A percentile compares a stretch with the other conserved stretches of the same genome.
phyloP scores from a whole-genome alignment of 2,329 filamentous ascomycete species.

The Acephala macrosclerotiorum region DNA sequence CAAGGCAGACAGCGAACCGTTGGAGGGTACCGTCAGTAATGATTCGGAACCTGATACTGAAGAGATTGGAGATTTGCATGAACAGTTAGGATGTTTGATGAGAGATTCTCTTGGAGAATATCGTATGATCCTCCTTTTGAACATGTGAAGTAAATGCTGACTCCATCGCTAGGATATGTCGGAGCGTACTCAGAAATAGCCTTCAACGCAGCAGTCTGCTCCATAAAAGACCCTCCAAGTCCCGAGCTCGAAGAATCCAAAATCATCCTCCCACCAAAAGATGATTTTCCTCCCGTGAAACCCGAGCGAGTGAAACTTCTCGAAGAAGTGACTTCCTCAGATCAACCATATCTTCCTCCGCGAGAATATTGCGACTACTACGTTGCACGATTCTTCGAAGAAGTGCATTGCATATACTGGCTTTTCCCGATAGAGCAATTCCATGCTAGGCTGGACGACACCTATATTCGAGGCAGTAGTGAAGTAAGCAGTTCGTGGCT shows the following conservation, averaged over 20 bases:
- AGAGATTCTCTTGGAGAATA: constrained; percentile 34
- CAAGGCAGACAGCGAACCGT: constrained; percentile 8
- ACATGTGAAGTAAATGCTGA: neutral
- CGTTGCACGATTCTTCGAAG: constrained; percentile 31
- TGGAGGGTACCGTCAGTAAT: constrained; percentile 13
- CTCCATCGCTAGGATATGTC: constrained; percentile 26
- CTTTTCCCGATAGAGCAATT: constrained; percentile 32
- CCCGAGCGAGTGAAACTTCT: constrained; percentile 20
- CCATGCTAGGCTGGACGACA: constrained; percentile 29
- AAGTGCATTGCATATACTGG: constrained; percentile 35
- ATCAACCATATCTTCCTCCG: constrained; percentile 29
- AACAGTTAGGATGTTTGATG: constrained; percentile 33
- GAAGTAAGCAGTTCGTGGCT: constrained; percentile 30
- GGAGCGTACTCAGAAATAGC: constrained; percentile 34
- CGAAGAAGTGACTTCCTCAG: constrained; percentile 15
- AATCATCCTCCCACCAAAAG: constrained; percentile 31
- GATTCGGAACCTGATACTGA: constrained; percentile 24
- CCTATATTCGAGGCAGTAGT: constrained; percentile 24
- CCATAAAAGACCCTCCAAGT: constrained; percentile 30
- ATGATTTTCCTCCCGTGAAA: constrained; percentile 29
- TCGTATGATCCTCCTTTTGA: too few species aligned
- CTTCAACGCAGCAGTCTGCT: constrained; percentile 34
- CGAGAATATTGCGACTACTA: constrained; percentile 31
- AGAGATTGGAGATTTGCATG: constrained; percentile 32
- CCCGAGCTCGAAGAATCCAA: constrained; percentile 28